Evolutionary conservation across 2,329 filamentous ascomycete genomes (phyloP).

Genomic region (Rhynchosporium agropyri): DNA sequence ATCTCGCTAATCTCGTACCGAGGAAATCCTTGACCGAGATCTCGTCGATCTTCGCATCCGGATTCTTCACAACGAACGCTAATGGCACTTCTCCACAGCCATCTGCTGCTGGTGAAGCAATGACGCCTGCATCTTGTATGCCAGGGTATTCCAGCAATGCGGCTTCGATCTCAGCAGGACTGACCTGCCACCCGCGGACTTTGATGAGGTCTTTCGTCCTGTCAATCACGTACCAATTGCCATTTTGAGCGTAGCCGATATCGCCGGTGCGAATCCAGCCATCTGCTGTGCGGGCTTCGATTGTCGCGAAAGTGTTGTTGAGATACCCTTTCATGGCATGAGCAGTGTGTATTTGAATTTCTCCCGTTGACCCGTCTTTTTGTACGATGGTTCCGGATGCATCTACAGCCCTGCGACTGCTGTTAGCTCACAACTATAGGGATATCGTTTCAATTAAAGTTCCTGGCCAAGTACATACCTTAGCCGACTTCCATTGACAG

Average conservation of each 20-base stretch:
- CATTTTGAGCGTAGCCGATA: conserved; percentile 48
- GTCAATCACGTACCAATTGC: conserved; percentile 45
- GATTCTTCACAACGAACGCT: conserved; percentile 48
- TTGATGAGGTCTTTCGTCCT: conserved; percentile 51
- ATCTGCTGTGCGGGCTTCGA: conserved; percentile 36
- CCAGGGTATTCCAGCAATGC: conserved; percentile 48
- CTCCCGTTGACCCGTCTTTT: conserved; percentile 35
- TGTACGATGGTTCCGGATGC: background rate
- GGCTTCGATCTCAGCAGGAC: conserved; percentile 52
- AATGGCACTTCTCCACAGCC: conserved; percentile 44
- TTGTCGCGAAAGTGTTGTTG: conserved; percentile 41
- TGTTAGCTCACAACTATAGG: background rate
- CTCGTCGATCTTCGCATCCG: conserved; percentile 36
- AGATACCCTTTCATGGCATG: conserved; percentile 44
- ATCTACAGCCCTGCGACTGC: background rate
- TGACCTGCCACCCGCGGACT: conserved; percentile 52
- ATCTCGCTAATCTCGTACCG: conserved; percentile 47
- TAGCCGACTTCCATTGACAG: conserved; percentile 17
- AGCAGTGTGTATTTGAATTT: conserved; percentile 21
- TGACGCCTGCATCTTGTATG: conserved; percentile 50
- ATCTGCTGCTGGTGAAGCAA: conserved; percentile 45
- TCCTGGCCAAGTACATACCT: conserved; percentile 6
- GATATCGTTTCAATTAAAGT: background rate
- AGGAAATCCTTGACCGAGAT: conserved; percentile 48
- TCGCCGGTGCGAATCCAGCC: conserved; percentile 47